phyloP scores from a whole-genome alignment of 306 rosid species.

The Dryas octopetala region DNA sequence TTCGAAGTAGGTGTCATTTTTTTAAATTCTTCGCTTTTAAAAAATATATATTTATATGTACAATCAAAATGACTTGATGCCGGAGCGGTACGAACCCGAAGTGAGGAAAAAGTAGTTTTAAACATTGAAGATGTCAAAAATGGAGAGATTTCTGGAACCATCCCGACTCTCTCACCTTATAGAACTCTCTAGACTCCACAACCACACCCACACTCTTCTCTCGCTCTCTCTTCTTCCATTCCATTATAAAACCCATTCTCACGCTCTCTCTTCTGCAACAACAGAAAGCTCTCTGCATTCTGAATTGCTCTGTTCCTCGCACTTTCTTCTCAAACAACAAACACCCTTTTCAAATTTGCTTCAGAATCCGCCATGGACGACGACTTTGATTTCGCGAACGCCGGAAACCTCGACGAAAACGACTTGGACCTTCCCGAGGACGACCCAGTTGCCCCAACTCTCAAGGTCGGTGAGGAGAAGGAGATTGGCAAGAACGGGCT shows the following conservation, averaged over 20 bases:
- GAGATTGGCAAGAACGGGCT: slow-evolving; percentile 70
- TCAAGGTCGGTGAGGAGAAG: slow-evolving; percentile 76
- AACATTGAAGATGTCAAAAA: neutral
- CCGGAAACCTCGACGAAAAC: slow-evolving; percentile 18
- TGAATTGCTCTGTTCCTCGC: neutral
- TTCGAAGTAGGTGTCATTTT: no score
- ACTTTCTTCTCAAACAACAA: no score
- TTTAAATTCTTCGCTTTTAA: no score
- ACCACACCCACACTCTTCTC: neutral
- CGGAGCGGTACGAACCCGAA: no score
- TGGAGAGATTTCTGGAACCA: slow-evolving; percentile 34
- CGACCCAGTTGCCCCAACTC: slow-evolving; percentile 21
- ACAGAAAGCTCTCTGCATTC: neutral
- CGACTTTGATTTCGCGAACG: slow-evolving; percentile 48
- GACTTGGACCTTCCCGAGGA: slow-evolving; percentile 44
- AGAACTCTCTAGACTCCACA: slow-evolving; percentile 30
- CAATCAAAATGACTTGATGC: no score
- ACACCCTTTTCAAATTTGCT: no score
- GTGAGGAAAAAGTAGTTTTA: no score
- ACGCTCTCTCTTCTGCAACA: neutral
- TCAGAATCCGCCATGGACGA: slow-evolving; percentile 42
- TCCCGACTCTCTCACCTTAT: slow-evolving; percentile 14
- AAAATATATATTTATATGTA: no score
- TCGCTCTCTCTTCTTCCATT: neutral
- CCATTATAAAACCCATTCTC: slow-evolving; percentile 10